A percentile compares a stretch with the other conserved stretches of the same genome.
Conservation (phyloP, 805 yeast species). For the Kodamaea restingae region DNA sequence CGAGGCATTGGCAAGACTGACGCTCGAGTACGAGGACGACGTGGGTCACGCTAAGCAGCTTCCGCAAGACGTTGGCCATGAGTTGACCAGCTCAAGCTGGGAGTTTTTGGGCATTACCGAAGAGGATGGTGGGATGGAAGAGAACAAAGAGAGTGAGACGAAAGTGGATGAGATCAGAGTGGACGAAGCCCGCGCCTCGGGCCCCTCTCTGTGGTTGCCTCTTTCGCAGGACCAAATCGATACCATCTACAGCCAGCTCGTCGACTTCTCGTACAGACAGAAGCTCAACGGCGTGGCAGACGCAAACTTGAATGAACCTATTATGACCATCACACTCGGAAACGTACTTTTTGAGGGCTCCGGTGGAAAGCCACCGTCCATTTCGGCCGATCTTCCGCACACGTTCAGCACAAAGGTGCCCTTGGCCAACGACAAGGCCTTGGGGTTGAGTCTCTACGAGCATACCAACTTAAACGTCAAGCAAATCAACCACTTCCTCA, state of each 20-base stretch:
- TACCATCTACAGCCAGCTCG: conserved; percentile 21
- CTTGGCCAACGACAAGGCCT: conserved; percentile 27
- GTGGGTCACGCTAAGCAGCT: conserved; percentile 16
- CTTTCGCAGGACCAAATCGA: conserved; percentile 16
- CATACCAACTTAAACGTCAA: conserved; percentile 11
- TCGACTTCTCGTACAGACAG: conserved; percentile 23
- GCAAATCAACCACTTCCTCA: conserved; percentile 21
- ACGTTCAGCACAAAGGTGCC: conserved; percentile 35
- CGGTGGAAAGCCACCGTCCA: conserved; percentile 8
- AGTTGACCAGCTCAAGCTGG: conserved; percentile 13
- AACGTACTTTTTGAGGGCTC: conserved; percentile 28
- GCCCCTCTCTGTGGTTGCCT: neutral
- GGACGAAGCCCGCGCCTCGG: no score
- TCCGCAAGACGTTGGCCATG: conserved; percentile 8
- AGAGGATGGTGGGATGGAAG: no score
- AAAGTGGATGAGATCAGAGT: no score
- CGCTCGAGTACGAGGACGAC: conserved; percentile 11
- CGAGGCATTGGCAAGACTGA: conserved; percentile 11
- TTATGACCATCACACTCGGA: conserved; percentile 39
- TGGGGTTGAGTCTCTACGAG: conserved; percentile 26
- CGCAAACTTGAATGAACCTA: conserved; percentile 19
- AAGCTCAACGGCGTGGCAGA: conserved; percentile 20
- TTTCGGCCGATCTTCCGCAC: conserved; percentile 11
- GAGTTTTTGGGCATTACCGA: no score
- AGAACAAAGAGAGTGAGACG: no score